Conservation (phyloP, 2,329 filamentous ascomycete genomes). For the Fusarium buxicola region DNA sequence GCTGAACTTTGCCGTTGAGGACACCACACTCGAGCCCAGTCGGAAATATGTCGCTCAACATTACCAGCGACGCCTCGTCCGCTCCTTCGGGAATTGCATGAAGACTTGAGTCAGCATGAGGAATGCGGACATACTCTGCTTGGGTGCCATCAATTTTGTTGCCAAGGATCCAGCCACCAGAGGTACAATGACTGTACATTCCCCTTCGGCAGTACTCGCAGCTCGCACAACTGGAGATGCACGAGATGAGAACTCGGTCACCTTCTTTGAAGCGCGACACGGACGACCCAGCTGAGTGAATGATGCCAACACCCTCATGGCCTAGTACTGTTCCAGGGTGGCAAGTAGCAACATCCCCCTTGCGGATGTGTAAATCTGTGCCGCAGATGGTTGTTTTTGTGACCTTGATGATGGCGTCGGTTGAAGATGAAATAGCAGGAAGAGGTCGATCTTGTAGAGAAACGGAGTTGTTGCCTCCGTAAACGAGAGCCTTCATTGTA, state of each 20-base stretch:
- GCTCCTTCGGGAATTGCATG: constrained; percentile 57
- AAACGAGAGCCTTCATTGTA: constrained; percentile 61
- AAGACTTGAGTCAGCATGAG: constrained; percentile 61
- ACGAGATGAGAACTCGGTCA: constrained; percentile 63
- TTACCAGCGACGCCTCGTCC: constrained; percentile 58
- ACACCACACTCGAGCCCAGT: constrained; percentile 68
- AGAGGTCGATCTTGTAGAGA: constrained; percentile 56
- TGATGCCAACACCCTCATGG: constrained; percentile 64
- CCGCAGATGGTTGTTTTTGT: constrained; percentile 64
- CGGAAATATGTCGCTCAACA: constrained; percentile 67
- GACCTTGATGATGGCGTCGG: constrained; percentile 62
- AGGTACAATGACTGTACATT: constrained; percentile 64
- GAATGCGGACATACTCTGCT: constrained; percentile 67
- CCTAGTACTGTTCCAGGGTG: constrained; percentile 60
- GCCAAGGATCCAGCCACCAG: constrained; percentile 66
- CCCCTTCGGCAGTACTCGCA: constrained; percentile 63
- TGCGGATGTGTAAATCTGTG: constrained; percentile 66
- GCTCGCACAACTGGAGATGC: constrained; percentile 62
- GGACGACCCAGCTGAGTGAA: constrained; percentile 58
- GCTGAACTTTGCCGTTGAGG: constrained; percentile 62
- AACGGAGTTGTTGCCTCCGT: constrained; percentile 50
- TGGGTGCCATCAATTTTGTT: constrained; percentile 65
- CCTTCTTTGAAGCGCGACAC: constrained; percentile 61
- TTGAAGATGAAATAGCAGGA: constrained; percentile 55
- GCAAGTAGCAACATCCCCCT: constrained; percentile 63